Base-by-base conservation (phyloP, 2,329 filamentous ascomycete species). In the Orbilia blumenaviensis region DNA sequence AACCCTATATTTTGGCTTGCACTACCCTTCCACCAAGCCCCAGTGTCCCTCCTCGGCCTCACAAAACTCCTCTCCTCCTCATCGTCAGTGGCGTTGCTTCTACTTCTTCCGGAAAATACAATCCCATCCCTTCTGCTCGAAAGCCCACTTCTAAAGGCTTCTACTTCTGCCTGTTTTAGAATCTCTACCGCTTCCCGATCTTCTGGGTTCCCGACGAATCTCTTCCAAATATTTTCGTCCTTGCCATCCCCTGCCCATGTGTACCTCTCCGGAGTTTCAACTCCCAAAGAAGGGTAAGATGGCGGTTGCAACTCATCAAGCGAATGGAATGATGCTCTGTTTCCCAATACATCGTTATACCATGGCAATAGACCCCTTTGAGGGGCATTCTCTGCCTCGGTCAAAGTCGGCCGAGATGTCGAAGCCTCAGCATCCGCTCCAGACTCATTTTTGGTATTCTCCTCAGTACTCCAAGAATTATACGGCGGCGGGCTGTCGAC, bases 161-260 rank as follows among this genome's bases (percentile, higher is more conserved):
- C 72, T 29, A 76, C 14, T 29, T 76, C 72, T 9, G 72, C 72
- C 34, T 66, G 67, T 25, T 61, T 68, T 3, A 76, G 34, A 3
- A 67, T 41, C 50, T 63, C 72, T 7, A 41, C 58, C 3, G 50
- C 72, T 16, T 76, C 72, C 16, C 56, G 58, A 10, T 69, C 72
- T 14, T 60, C 48, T 18, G 72, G 64, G 16, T 69, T 69, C 10
- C 38, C 63, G 8, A 76, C 60, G 42, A 69, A 69, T 25, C 60
- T 27, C 21, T 69, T 69, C 72, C 72, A 76, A 41, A 76, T 64
- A 16, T 38, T 66, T 25, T 69, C 72, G 29, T 66, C 72, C 41
- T 76, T 76, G 1, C 72, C 64, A 25, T 76, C 64, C 2, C 72
- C 72, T 8, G 72, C 72, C 72, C 72, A 76, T 21, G 72, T 76